These are phyloP conservation scores for Knufia fluminis DNA, from an alignment of 2,329 filamentous ascomycete genomes.

Conservation along the genomic window DNA sequence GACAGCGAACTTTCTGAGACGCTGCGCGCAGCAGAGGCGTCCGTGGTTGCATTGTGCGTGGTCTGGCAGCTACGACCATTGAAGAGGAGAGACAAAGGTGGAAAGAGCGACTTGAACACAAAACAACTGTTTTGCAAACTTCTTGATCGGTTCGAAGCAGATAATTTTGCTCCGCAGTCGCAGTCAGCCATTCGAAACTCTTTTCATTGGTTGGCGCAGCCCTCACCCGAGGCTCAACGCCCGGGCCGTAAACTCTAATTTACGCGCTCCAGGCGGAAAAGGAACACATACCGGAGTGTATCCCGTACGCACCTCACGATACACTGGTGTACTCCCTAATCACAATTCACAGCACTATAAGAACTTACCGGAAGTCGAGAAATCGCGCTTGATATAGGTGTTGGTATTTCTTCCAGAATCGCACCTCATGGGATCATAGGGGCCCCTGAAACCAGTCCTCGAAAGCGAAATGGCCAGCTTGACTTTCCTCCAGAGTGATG, in stretches of 20 bases:
- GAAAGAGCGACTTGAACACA: not conserved
- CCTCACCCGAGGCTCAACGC: not conserved
- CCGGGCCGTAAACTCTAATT: not conserved
- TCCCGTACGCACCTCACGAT: no score
- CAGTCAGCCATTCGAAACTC: not conserved
- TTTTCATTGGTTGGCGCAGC: not conserved
- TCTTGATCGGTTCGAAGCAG: not conserved
- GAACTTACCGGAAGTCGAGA: no score
- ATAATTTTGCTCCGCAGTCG: conserved; percentile 4
- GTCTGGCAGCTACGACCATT: not conserved
- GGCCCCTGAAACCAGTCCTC: no score
- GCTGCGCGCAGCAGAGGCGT: conserved; percentile 13
- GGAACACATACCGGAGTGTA: no score
- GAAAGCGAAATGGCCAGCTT: no score
- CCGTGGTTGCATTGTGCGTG: conserved; percentile 4
- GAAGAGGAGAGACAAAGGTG: not conserved
- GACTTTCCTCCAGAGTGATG: no score
- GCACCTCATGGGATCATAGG: no score
- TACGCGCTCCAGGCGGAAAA: not conserved
- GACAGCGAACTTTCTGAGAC: conserved; percentile 15
- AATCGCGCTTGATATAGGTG: no score
- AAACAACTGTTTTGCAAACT: not conserved
- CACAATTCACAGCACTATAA: no score
- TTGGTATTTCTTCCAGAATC: no score
- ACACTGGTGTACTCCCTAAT: no score